Conservation (phyloP, 805 yeast genomes). For the Saccharomycopsis fodiens region DNA sequence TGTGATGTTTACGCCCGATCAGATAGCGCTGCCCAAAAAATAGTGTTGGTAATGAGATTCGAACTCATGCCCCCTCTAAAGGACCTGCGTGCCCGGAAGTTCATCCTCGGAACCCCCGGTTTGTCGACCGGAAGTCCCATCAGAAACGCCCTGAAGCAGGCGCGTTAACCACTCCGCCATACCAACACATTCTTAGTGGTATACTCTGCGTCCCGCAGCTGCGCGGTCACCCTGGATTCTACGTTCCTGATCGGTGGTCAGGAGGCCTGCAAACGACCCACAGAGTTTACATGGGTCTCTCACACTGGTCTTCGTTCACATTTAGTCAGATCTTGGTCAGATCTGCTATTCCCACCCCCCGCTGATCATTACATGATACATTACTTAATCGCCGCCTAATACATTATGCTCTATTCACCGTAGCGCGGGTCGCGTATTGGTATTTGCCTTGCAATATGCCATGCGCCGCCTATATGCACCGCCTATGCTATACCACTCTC, state of each 20-base stretch:
- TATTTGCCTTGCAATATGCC: neutral
- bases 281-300: too few relatives aligned
- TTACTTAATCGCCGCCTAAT: too few relatives aligned
- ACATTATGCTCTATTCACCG: too few relatives aligned
- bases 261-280: too few relatives aligned
- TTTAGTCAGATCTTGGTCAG: too few relatives aligned
- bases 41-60: conserved; percentile 10
- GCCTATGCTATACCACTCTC: neutral
- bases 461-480: neutral
- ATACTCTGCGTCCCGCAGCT: neutral
- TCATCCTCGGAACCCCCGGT: neutral
- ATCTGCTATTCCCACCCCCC: neutral
- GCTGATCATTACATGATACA: too few relatives aligned
- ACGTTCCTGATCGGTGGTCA: too few relatives aligned
- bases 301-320: too few relatives aligned
- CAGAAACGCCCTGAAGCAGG: conserved; percentile 7
- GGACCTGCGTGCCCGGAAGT: conserved; percentile 6
- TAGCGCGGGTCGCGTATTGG: neutral
- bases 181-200: conserved; percentile 1
- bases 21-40: neutral
- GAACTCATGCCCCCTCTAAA: conserved; percentile 7
- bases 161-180: conserved; percentile 12
- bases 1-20: neutral
- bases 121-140: neutral
- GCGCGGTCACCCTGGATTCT: neutral